Conservation (phyloP, 805 yeast species). For the Schwanniomyces occidentalis region DNA sequence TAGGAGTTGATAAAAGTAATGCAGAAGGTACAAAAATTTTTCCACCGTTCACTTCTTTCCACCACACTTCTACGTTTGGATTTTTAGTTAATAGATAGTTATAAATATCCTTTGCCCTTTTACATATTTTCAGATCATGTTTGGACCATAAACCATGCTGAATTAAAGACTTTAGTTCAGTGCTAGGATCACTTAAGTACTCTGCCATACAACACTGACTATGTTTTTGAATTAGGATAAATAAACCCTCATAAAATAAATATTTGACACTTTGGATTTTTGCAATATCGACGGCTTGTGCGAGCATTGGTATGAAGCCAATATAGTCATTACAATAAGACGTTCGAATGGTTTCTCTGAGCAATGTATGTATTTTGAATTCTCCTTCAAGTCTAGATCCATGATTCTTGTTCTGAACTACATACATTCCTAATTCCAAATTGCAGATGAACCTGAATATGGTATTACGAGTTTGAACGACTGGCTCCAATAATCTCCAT, state of each 20-base stretch:
- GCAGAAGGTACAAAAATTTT: conserved; percentile 9
- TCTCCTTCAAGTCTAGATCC: conserved; percentile 11
- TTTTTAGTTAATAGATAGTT: conserved; percentile 12
- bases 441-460: conserved; percentile 36
- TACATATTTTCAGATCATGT: conserved; percentile 20
- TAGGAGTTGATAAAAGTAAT: conserved; percentile 4
- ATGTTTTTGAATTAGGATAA: conserved; percentile 25
- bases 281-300: conserved; percentile 30
- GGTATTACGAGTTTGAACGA: conserved; percentile 26
- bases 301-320: conserved; percentile 33
- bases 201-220: conserved; percentile 35
- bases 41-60: conserved; percentile 13
- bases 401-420: conserved; percentile 17
- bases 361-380: conserved; percentile 16
- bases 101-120: conserved; percentile 23
- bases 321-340: conserved; percentile 30
- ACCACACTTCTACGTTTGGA: conserved; percentile 11
- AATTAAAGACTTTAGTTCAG: conserved; percentile 26
- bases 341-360: conserved; percentile 14
- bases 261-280: conserved; percentile 14
- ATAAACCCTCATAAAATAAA: conserved; percentile 27
- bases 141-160: conserved; percentile 36
- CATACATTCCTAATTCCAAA: conserved; percentile 27
- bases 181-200: conserved; percentile 22
- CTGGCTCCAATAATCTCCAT: conserved; percentile 36